Conservation (phyloP, 805 yeast genomes). For the Kregervanrija delftensis region DNA sequence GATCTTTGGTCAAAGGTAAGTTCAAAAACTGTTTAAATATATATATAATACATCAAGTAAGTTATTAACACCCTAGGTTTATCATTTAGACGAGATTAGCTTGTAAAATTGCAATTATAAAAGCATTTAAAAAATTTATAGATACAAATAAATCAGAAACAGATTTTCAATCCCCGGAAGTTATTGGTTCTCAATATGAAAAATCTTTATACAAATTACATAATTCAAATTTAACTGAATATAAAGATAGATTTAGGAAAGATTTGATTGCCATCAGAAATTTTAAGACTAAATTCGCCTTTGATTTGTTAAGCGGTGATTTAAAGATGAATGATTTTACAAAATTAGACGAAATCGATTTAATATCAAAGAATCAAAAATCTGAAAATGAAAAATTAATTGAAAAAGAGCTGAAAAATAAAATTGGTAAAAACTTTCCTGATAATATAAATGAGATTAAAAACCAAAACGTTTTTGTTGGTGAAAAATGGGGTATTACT, state of each 20-base stretch:
- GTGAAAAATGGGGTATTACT: slow-evolving; percentile 30
- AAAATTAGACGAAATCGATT: slow-evolving; percentile 14
- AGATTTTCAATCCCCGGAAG: neutral
- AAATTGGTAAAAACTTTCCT: slow-evolving; percentile 20
- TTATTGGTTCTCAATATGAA: slow-evolving; percentile 20
- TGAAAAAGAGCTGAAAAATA: slow-evolving; percentile 25
- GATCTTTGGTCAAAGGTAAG: slow-evolving; percentile 5
- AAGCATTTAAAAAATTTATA: slow-evolving; percentile 10
- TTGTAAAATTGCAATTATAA: slow-evolving; percentile 15
- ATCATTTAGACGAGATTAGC: slow-evolving; percentile 18
- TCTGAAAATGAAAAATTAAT: slow-evolving; percentile 23
- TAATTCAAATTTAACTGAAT: slow-evolving; percentile 13
- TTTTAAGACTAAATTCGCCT: slow-evolving; percentile 19
- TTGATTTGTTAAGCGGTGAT: slow-evolving; percentile 13
- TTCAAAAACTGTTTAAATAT: too few relatives aligned
- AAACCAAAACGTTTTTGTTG: slow-evolving; percentile 18
- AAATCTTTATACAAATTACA: slow-evolving; percentile 13
- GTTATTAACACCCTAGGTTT: too few relatives aligned
- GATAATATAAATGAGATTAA: slow-evolving; percentile 23
- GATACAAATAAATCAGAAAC: slow-evolving; percentile 1
- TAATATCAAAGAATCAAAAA: slow-evolving; percentile 24
- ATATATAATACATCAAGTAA: too few relatives aligned
- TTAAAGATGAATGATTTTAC: slow-evolving; percentile 18
- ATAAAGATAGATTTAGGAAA: slow-evolving; percentile 25
- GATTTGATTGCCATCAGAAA: slow-evolving; percentile 26